Evolutionary conservation across 1,139 yeast species (phyloP).

Genomic region (Hemisphaericaspora xylanilytica): DNA sequence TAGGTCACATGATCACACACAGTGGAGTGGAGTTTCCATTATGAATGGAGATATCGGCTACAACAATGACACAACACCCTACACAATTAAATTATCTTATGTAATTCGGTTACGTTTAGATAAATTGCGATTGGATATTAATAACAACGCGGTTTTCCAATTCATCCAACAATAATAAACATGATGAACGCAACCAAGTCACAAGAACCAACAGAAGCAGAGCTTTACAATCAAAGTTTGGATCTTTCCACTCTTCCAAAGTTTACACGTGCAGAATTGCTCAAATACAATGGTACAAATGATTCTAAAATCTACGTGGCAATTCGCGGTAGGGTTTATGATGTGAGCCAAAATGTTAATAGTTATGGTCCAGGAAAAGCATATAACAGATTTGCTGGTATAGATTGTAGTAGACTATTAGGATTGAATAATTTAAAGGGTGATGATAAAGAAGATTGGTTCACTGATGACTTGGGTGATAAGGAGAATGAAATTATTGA

Average conservation of each 20-base stretch:
- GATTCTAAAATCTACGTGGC: slow-evolving; percentile 58
- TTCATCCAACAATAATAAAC: background rate
- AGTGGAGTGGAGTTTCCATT: background rate
- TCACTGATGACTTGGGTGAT: slow-evolving; percentile 44
- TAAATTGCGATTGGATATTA: too few relatives aligned
- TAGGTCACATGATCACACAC: too few relatives aligned
- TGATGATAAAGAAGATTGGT: slow-evolving; percentile 33
- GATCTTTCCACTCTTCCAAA: slow-evolving; percentile 30
- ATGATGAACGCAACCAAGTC: background rate
- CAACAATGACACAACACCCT: too few relatives aligned
- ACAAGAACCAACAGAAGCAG: slow-evolving; percentile 20
- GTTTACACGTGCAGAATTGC: slow-evolving; percentile 35
- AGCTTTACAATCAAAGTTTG: slow-evolving; percentile 20
- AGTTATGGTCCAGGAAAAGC: slow-evolving; percentile 77
- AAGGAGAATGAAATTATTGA: slow-evolving; percentile 50
- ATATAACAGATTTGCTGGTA: slow-evolving; percentile 71
- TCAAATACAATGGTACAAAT: slow-evolving; percentile 32
- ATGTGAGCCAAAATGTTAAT: slow-evolving; percentile 62
- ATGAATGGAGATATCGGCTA: too few relatives aligned
- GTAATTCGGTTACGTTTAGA: too few relatives aligned
- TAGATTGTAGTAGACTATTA: slow-evolving; percentile 72
- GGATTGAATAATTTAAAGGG: slow-evolving; percentile 40
- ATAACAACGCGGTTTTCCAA: too few relatives aligned
- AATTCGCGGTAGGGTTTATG: slow-evolving; percentile 73
- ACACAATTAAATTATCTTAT: too few relatives aligned